Conservation (phyloP, 208 protist genomes). For the Trypanosomatidae sp. region DNA sequence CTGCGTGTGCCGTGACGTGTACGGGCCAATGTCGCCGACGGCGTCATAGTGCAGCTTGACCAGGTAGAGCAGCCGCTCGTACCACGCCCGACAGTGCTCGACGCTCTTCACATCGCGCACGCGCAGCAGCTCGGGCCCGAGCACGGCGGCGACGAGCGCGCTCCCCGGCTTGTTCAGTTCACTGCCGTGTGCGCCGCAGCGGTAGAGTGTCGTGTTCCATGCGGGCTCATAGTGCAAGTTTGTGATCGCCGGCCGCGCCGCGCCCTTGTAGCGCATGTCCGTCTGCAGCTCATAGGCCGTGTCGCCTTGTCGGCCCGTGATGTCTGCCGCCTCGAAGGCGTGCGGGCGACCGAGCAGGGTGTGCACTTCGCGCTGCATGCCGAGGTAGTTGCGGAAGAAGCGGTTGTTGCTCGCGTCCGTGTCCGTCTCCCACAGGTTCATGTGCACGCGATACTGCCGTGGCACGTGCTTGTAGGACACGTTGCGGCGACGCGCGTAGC, state of each 20-base stretch:
- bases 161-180: constrained; percentile 50
- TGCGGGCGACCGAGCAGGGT: constrained; percentile 56
- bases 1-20: constrained; percentile 65
- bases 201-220: constrained; percentile 71
- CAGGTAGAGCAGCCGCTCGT: constrained; percentile 55
- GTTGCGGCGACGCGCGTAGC: constrained; percentile 51
- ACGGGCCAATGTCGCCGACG: constrained; percentile 72
- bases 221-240: constrained; percentile 77
- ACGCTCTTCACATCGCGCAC: constrained; percentile 70
- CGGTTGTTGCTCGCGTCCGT: constrained; percentile 78
- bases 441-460: constrained; percentile 64
- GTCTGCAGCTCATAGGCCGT: constrained; percentile 57
- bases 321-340: constrained; percentile 46
- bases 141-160: constrained; percentile 42
- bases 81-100: constrained; percentile 82
- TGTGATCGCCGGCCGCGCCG: constrained; percentile 44
- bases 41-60: constrained; percentile 80
- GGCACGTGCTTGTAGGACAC: constrained; percentile 59
- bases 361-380: constrained; percentile 66
- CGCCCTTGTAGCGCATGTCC: constrained; percentile 64
- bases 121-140: constrained; percentile 56
- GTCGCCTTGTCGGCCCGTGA: constrained; percentile 32
- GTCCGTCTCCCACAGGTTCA: constrained; percentile 80
- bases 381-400: constrained; percentile 69
- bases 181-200: constrained; percentile 29